phyloP scores from a whole-genome alignment of 345 rosid genomes.

The Cochlearia excelsa region DNA sequence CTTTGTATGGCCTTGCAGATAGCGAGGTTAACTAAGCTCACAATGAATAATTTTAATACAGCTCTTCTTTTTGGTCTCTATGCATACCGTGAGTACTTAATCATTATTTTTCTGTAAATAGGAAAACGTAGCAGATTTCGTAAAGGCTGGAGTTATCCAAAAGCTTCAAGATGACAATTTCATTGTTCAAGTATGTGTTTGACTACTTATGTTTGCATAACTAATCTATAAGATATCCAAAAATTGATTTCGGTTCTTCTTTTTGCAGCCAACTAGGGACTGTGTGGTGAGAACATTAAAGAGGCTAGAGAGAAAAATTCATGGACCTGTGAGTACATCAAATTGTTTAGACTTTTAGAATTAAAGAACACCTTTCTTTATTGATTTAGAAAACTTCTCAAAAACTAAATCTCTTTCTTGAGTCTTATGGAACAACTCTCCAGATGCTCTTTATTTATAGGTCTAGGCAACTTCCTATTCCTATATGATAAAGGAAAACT shows the following conservation, averaged over 20 bases:
- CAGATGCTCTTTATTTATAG: too few relatives aligned
- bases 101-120: conserved; percentile 14
- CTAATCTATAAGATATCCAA: neutral
- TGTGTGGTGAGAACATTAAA: conserved; percentile 66
- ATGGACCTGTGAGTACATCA: conserved; percentile 53
- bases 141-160: conserved; percentile 56
- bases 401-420: too few relatives aligned
- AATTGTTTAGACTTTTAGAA: too few relatives aligned
- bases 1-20: conserved; percentile 72
- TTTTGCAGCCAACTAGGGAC: conserved; percentile 60
- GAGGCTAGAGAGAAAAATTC: conserved; percentile 64
- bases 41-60: neutral
- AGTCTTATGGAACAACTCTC: too few relatives aligned
- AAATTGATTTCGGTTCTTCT: conserved; percentile 13
- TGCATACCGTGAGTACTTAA: conserved; percentile 4
- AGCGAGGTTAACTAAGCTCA: conserved; percentile 52
- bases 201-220: conserved; percentile 9
- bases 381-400: too few relatives aligned
- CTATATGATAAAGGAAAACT: too few relatives aligned
- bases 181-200: conserved; percentile 47
- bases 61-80: neutral
- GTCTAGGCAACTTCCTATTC: too few relatives aligned
- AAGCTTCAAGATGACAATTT: conserved; percentile 66
- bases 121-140: conserved; percentile 70
- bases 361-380: too few relatives aligned